Evolutionary conservation across 768 basidiomycete genomes (phyloP), one percentile per base, ranked within the genome.

Genomic region (Mycena metata): DNA sequence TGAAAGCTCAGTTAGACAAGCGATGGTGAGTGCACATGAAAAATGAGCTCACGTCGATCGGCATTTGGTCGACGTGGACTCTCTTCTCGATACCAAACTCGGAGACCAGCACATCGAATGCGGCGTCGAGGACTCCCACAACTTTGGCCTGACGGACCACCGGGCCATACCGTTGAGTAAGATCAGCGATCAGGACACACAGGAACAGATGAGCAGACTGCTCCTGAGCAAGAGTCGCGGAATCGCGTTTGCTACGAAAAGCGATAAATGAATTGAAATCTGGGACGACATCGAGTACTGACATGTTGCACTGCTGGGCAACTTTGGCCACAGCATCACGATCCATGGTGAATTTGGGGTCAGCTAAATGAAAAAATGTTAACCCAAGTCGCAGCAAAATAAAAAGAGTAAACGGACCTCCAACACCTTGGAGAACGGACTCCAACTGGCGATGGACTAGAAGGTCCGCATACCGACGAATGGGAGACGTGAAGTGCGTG

Each of bases 81-180:
- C 98, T 89, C 84, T 99, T 99, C 83, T 99, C 98, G 73, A 99
- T 98, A 36, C 97, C 95, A 76, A 99, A 99, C 79, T 99, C 98
- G 46, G 95, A 93, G 15, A 99, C 90, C 36, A 97, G 83, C 33
- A 99, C 97, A 76, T 99, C 98, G 74, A 98, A 99, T 1, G 98
- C 98, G 58, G 95, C 93, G 76, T 99, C 98, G n/a, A 98, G 86
- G 36, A 99, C 97, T 66, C 93, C 92, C 50, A 96, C 92, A 66
- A 99, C 97, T 73, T 90, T 92, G n/a, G 96, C 98, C 77, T 94
- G 92, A 68, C 98, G 93, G 67, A 98, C 83, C 66, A 99, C 98
- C 46, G 98, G 96, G 11, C 98, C 98, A 78, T 96, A 98, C 55
- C 92, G 92, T 69, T 95, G 89, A 24, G 98, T 98, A 36, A 99